Evolutionary conservation across 495 filamentous ascomycete species (phyloP).

Genomic region (Neurospora sp.): DNA sequence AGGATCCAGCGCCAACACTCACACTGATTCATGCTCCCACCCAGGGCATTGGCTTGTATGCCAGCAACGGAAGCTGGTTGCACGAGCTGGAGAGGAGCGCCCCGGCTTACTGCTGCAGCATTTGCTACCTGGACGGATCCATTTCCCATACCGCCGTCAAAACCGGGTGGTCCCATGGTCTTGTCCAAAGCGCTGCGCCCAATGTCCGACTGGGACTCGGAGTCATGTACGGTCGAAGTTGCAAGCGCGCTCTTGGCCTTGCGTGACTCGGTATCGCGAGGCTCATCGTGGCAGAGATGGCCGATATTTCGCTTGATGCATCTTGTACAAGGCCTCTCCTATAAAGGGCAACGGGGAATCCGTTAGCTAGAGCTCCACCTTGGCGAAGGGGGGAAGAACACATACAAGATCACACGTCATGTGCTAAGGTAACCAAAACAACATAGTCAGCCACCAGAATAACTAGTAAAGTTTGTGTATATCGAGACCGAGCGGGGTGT

Average conservation of each 20-base stretch:
- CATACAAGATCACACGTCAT: constrained; percentile 99
- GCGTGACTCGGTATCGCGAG: constrained; percentile 61
- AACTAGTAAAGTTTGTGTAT: constrained; percentile 1
- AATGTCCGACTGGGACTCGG: constrained; percentile 29
- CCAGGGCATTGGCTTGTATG: constrained; percentile 43
- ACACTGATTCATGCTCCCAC: constrained; percentile 61
- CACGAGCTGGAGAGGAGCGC: constrained; percentile 44
- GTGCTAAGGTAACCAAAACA: constrained; percentile 52
- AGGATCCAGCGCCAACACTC: constrained; percentile 37
- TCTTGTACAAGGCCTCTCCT: constrained; percentile 93
- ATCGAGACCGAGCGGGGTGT: not conserved
- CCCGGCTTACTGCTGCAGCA: constrained; percentile 30
- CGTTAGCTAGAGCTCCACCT: constrained; percentile 7
- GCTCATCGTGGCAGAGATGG: constrained; percentile 97
- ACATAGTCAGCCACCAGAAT: constrained; percentile 23
- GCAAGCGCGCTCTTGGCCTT: constrained; percentile 60
- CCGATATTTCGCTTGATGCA: constrained; percentile 99
- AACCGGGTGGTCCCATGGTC: constrained; percentile 34
- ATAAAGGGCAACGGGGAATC: constrained; percentile 13
- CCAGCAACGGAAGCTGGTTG: constrained; percentile 45
- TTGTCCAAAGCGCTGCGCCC: constrained; percentile 32
- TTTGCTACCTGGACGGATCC: constrained; percentile 30
- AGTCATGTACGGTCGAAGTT: constrained; percentile 48
- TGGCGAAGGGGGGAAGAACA: constrained; percentile 30
- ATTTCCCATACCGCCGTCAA: constrained; percentile 24